A percentile compares a stretch with the other conserved stretches of the same genome.
These are phyloP conservation scores for Mortierella hygrophila DNA, from an alignment of 192 early-diverging fungal genomes.

Conservation along the genomic window DNA sequence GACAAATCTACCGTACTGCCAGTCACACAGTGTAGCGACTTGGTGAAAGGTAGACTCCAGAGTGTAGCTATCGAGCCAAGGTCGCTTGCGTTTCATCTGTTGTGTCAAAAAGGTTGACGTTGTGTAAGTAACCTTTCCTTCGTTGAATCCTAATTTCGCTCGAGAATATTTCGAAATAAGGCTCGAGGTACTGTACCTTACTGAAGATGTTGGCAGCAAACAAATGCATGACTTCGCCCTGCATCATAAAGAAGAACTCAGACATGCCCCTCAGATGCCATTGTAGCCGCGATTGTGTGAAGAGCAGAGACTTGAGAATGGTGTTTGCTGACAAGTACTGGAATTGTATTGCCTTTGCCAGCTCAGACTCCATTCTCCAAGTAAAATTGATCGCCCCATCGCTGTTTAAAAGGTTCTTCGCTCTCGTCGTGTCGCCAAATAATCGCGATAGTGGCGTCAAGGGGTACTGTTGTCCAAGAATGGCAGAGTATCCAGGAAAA, in stretches of 20 bases:
- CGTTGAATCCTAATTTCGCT: neutral
- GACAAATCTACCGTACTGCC: slow-evolving; percentile 36
- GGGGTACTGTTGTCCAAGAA: slow-evolving; percentile 25
- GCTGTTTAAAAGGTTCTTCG: neutral
- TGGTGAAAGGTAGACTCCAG: slow-evolving; percentile 36
- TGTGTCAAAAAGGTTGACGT: neutral
- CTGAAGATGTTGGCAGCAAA: slow-evolving; percentile 24
- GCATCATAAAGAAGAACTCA: slow-evolving; percentile 54
- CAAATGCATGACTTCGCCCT: slow-evolving; percentile 40
- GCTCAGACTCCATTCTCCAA: slow-evolving; percentile 23
- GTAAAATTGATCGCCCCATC: neutral
- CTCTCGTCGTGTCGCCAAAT: neutral
- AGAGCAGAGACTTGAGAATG: slow-evolving; percentile 31
- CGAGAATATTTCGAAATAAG: neutral
- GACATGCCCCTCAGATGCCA: slow-evolving; percentile 51
- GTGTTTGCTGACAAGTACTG: slow-evolving; percentile 28
- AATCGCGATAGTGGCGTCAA: neutral
- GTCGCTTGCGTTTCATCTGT: slow-evolving; percentile 28
- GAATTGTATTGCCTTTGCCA: slow-evolving; percentile 20
- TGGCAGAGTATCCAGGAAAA: slow-evolving; percentile 8
- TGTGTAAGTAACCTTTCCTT: neutral
- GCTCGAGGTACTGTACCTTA: slow-evolving; percentile 21
- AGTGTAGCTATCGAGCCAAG: slow-evolving; percentile 43
- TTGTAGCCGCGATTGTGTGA: slow-evolving; percentile 14
- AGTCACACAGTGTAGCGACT: slow-evolving; percentile 19